Evolutionary conservation across 345 rosid species (phyloP), one percentile per base, ranked within the genome.

Genomic region (Rhizophora mangle): DNA sequence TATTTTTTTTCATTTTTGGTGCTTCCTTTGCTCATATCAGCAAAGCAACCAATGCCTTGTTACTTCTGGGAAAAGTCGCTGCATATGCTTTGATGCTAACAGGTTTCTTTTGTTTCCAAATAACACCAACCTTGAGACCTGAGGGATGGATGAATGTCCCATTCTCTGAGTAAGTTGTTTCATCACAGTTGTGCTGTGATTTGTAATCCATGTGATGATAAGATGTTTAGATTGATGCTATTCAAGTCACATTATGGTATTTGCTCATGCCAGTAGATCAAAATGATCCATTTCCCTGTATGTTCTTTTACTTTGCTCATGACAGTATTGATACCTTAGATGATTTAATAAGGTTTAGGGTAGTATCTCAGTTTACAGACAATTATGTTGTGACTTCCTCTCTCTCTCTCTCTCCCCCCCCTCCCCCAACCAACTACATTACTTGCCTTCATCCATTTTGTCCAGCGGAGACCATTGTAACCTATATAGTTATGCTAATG

Each of bases 51-150:
- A 85, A 85, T 72, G 93, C 79, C 67, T 81, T 96, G 72, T 81
- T 85, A 34, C 81, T 90, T 82, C 83, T 96, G 75, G 90, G 97
- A 29, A 92, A 82, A 85, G 94, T 92, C 76, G 91, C 99, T 69
- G 62, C 89, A 2, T 85, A 83, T 78, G 93, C 97, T 37, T 76
- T 92, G 81, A 78, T 82, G 20, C 74, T 92, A 75, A 92, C 98
- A 46, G 96, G 98, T 56, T 92, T 96, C 88, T 92, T 90, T 80
- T 90, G 86, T 78, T 85, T 83, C 76, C 96, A 81, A 84, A 86
- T 87, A 72, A 89, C 85, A 36, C 89, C 97, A 26, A 72, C 86
- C 63, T 78, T 82, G 87, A 85, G 57, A 76, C 76, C 78, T 15
- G 93, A 87, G 51, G 93, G 47, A 39, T 39, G 47, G 16, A 83